Evolutionary conservation across 2,329 filamentous ascomycete species (phyloP).

Genomic region (Phialocephala subalpina): DNA sequence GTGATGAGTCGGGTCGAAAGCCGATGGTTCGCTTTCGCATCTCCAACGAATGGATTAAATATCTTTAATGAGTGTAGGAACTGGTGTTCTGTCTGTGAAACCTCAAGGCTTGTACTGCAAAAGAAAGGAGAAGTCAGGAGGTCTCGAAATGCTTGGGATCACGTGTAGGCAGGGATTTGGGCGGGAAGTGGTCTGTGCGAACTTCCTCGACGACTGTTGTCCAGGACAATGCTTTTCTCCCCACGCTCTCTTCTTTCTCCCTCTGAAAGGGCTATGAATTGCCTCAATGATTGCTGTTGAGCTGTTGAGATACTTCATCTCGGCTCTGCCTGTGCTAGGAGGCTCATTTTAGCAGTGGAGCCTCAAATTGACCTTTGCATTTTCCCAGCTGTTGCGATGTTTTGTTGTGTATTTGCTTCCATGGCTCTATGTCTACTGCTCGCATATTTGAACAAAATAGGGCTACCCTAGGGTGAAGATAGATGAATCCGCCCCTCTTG

Average conservation of each 20-base stretch:
- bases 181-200: background rate
- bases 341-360: background rate
- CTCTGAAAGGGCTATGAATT: background rate
- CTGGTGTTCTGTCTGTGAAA: background rate
- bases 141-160: background rate
- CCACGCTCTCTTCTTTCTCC: background rate
- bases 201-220: background rate
- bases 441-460: too few species aligned
- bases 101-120: background rate
- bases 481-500: too few species aligned
- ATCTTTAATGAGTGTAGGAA: background rate
- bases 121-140: background rate
- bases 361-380: background rate
- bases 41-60: background rate
- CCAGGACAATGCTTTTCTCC: background rate
- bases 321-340: background rate
- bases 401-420: background rate
- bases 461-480: too few species aligned
- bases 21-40: background rate
- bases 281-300: background rate
- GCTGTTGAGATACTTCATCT: background rate
- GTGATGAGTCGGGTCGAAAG: background rate
- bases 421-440: too few species aligned
- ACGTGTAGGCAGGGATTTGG: background rate
- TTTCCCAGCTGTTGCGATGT: background rate